phyloP scores from a whole-genome alignment of 345 rosid species.

The Gossypium raimondii region DNA sequence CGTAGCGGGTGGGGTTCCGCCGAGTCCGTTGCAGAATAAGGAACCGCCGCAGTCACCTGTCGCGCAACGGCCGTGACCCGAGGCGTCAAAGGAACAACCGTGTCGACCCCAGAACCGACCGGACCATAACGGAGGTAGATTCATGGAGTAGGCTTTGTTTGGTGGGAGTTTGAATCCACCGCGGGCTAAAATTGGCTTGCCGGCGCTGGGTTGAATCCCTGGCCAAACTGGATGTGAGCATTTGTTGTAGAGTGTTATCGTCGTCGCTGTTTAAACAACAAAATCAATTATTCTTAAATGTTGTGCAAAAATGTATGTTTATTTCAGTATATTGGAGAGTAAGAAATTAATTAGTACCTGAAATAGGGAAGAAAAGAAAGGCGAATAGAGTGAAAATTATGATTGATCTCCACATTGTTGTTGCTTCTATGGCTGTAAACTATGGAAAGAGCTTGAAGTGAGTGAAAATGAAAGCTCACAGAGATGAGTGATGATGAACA shows the following conservation, averaged over 20 bases:
- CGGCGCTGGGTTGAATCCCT: conserved; percentile 86
- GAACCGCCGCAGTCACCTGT: conserved; percentile 92
- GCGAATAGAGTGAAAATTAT: conserved; percentile 11
- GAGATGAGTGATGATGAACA: background rate
- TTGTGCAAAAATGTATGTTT: background rate
- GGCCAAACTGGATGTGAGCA: conserved; percentile 92
- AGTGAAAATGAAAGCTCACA: background rate
- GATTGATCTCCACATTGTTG: conserved; percentile 8
- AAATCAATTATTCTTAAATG: conserved; percentile 31
- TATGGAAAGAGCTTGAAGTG: background rate
- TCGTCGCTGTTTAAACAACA: conserved; percentile 30
- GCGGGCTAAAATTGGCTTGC: conserved; percentile 61
- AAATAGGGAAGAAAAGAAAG: conserved; percentile 34
- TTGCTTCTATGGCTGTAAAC: background rate
- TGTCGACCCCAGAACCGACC: conserved; percentile 99
- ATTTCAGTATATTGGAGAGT: background rate
- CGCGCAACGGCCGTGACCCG: conserved; percentile 73
- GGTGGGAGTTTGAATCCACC: conserved; percentile 83
- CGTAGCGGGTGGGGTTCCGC: conserved; percentile 90
- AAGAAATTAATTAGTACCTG: conserved; percentile 26
- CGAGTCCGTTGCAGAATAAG: conserved; percentile 73
- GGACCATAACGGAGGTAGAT: conserved; percentile 79
- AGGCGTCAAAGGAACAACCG: conserved; percentile 68
- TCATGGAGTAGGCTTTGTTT: conserved; percentile 53
- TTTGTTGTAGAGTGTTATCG: conserved; percentile 67